These are phyloP conservation scores for Sequoiadendron giganteum DNA, from an alignment of 75 land plant species.

Conservation along the genomic window DNA sequence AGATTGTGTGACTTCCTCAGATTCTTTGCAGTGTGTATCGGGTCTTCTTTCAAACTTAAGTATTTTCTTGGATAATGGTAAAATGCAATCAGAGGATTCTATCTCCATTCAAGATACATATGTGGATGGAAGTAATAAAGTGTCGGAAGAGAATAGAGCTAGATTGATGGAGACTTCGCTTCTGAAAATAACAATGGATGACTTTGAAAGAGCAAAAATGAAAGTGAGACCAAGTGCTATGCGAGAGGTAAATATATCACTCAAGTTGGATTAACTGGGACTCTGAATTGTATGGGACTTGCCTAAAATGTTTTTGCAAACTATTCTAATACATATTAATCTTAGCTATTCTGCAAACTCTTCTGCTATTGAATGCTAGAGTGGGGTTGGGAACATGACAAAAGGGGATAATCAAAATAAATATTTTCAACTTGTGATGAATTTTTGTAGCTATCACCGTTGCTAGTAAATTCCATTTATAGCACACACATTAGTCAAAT, in stretches of 20 bases:
- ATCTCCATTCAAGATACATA: background rate
- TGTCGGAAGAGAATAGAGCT: background rate
- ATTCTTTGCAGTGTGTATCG: background rate
- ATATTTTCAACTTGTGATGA: background rate
- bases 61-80: background rate
- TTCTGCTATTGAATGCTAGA: background rate
- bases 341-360: background rate
- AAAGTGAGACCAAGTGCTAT: conserved; percentile 96
- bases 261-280: background rate
- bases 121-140: conserved; percentile 4
- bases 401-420: background rate
- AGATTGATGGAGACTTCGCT: background rate
- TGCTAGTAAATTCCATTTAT: background rate
- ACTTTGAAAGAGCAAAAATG: conserved; percentile 84
- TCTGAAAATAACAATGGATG: conserved; percentile 52
- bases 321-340: background rate
- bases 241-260: conserved; percentile 74
- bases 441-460: background rate
- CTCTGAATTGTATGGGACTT: background rate
- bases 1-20: background rate
- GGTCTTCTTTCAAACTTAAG: conserved; percentile 4
- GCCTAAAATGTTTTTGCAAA: background rate
- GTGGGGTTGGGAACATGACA: background rate
- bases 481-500: conserved; percentile 2
- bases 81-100: background rate